These are phyloP conservation scores for Lipomyces lipofer DNA, from an alignment of 805 yeast species.

Conservation along the genomic window DNA sequence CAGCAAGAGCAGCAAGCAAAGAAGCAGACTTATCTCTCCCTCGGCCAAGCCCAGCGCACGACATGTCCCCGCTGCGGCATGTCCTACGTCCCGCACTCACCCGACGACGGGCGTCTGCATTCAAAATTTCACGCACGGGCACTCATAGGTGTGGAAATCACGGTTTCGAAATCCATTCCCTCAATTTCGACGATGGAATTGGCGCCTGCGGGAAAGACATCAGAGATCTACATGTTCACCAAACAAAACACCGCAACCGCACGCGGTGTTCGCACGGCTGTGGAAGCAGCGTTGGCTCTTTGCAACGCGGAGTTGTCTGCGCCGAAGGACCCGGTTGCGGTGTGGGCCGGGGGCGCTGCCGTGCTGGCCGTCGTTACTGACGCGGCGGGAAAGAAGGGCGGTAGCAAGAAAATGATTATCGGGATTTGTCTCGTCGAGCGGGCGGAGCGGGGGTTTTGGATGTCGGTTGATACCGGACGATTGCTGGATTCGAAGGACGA, in stretches of 20 bases:
- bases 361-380: not conserved
- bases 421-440: conserved; percentile 33
- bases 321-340: conserved; percentile 38
- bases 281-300: conserved; percentile 44
- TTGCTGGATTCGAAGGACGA: conserved; percentile 44
- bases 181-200: not conserved
- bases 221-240: conserved; percentile 10
- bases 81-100: conserved; percentile 48
- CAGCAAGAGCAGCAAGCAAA: not conserved
- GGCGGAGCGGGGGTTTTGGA: conserved; percentile 21
- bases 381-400: not conserved
- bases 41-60: conserved; percentile 23
- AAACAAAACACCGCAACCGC: not conserved
- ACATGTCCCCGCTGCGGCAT: conserved; percentile 56
- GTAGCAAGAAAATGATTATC: conserved; percentile 2
- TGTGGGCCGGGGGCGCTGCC: conserved; percentile 2
- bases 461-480: conserved; percentile 45
- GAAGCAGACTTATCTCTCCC: conserved; percentile 29
- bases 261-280: conserved; percentile 33
- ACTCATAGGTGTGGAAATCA: conserved; percentile 48
- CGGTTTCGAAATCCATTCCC: conserved; percentile 14
- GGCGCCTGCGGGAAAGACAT: not conserved
- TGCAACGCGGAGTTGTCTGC: conserved; percentile 57
- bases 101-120: conserved; percentile 49
- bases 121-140: conserved; percentile 49